phyloP scores from a whole-genome alignment of 169 alveolate species.

The Cryptosporidium meleagridis region DNA sequence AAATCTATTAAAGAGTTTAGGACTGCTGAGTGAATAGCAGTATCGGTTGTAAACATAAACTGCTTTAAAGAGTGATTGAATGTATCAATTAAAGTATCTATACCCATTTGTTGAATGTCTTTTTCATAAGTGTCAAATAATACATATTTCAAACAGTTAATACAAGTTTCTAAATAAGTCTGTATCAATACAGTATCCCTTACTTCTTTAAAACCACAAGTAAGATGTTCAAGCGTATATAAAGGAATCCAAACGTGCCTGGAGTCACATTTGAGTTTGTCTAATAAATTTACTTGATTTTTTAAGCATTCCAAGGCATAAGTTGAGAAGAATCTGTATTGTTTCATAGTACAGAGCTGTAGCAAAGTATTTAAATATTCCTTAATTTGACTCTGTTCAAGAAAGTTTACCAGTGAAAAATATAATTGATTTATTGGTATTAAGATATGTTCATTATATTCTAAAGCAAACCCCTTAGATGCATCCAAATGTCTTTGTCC shows the following conservation, averaged over 20 bases:
- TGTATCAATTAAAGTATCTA: conserved; percentile 1
- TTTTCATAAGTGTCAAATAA: neutral
- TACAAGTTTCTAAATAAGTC: conserved; percentile 13
- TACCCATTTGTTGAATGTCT: neutral
- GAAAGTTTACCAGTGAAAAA: neutral
- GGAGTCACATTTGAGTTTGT: neutral
- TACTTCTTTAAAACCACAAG: neutral
- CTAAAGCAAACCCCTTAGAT: conserved; percentile 7
- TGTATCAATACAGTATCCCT: neutral
- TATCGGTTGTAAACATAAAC: neutral
- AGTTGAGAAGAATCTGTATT: neutral
- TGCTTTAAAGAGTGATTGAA: conserved; percentile 19
- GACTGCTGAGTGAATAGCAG: neutral
- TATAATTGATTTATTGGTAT: conserved; percentile 1
- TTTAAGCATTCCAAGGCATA: neutral
- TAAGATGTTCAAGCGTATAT: conserved; percentile 18
- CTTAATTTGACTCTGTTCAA: conserved; percentile 14
- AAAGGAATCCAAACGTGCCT: conserved; percentile 20
- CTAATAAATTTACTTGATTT: neutral
- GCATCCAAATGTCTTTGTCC: conserved; percentile 22
- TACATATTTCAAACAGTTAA: conserved; percentile 9
- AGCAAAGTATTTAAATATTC: conserved; percentile 12
- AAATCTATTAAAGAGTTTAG: neutral
- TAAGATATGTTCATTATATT: neutral
- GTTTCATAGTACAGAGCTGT: conserved; percentile 24